Evolutionary conservation across 1,284 basidiomycete genomes (phyloP), one percentile per base, ranked within the genome.

Genomic region (Sporisorium iseilematis-ciliati): DNA sequence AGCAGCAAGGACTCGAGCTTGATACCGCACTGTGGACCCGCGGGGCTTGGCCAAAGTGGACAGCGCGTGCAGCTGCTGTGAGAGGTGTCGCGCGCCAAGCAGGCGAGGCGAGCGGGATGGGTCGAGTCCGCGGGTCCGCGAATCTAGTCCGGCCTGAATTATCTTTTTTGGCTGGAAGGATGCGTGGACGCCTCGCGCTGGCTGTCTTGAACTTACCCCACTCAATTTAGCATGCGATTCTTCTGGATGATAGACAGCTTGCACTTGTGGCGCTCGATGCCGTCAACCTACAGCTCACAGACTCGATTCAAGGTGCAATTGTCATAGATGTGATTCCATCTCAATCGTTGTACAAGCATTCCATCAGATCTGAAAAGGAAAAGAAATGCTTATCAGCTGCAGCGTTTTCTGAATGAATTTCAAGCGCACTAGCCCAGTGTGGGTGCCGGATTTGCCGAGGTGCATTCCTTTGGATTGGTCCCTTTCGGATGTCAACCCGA

Each of bases 51-150:
- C 54, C 41, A 33, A 33, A 42, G 46, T 50, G 46, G 40, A 54
- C n/a, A 25, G 21, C 12, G 23, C n/a, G n/a, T n/a, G n/a, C n/a
- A n/a, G n/a, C n/a, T n/a, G n/a, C n/a, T n/a, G n/a, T n/a, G n/a
- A n/a, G n/a, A n/a, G n/a, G n/a, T n/a, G n/a, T n/a, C n/a, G 7
- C 12, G 35, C 18, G 48, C 26, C 3, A 18, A 8, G 29, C 11
- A 10, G 6, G 18, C 25, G 16, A 4, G 46, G 4, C 26, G 5
- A 20, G 7, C 8, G 26, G 29, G 29, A 8, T 20, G 23, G 29
- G 1, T n/a, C 20, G 14, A 16, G 18, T 38, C 68, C 68, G 62
- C 62, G 68, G 62, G 7, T 54, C 54, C 68, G 68, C 62, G 62
- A 58, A 65, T 65, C 62, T 65, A 41, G 68, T 54, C 62, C 68